Conservation (phyloP, 1,284 basidiomycete genomes). For the Leccinum pachyderme region DNA sequence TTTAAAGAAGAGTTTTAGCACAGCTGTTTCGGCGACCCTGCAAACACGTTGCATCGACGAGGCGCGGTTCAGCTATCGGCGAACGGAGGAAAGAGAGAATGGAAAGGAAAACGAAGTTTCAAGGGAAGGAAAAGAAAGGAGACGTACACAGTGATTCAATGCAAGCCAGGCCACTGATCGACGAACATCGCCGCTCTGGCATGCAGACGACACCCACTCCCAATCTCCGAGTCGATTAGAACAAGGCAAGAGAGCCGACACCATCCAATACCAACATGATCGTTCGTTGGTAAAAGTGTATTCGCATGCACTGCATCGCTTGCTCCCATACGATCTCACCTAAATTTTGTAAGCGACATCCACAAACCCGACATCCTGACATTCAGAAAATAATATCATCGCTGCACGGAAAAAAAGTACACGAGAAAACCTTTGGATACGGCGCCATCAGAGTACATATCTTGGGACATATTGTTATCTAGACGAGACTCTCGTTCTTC, state of each 20-base stretch:
- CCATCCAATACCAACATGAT: not conserved
- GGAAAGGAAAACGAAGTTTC: not conserved
- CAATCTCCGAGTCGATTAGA: not conserved
- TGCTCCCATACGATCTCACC: not conserved
- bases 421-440: not conserved
- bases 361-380: not conserved
- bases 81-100: not conserved
- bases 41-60: slow-evolving; percentile 24
- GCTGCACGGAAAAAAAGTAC: not conserved
- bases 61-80: slow-evolving; percentile 8
- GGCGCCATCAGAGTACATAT: not conserved
- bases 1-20: not conserved
- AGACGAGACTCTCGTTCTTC: not conserved
- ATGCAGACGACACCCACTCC: not conserved
- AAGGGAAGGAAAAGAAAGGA: not conserved
- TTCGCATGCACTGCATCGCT: not conserved
- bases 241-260: not conserved
- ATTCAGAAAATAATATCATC: not conserved
- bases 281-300: not conserved
- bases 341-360: not conserved
- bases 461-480: not conserved
- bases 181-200: not conserved
- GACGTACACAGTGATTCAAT: not conserved
- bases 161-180: not conserved
- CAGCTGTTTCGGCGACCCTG: slow-evolving; percentile 16